Percentiles rank a stretch among this genome's conserved stretches.
phyloP scores from a whole-genome alignment of 495 filamentous ascomycete species.

The Lichina pygmaea region DNA sequence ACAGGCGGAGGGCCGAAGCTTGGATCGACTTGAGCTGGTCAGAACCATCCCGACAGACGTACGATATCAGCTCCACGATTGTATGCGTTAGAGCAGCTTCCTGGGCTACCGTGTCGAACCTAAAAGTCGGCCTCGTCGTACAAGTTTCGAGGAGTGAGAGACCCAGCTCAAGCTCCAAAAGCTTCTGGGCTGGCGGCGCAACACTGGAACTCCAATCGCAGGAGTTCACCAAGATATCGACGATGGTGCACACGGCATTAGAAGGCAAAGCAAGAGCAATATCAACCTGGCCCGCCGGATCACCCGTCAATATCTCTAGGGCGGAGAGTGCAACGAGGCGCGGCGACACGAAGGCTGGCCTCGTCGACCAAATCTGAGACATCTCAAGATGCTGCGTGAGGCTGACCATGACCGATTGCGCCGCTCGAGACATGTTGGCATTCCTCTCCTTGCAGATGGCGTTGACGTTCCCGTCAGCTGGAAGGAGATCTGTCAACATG shows the following conservation, averaged over 20 bases:
- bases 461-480: conserved; percentile 21
- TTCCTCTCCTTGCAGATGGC: conserved; percentile 30
- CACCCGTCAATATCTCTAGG: conserved; percentile 30
- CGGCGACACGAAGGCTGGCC: conserved; percentile 26
- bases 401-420: conserved; percentile 22
- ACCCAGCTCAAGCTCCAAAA: conserved; percentile 14
- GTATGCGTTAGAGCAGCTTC: not conserved
- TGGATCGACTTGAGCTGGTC: not conserved
- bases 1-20: conserved; percentile 28
- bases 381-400: conserved; percentile 22
- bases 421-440: conserved; percentile 39
- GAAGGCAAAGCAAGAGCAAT: conserved; percentile 23
- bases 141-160: conserved; percentile 41
- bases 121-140: conserved; percentile 6
- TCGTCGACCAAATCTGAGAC: conserved; percentile 27
- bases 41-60: not conserved
- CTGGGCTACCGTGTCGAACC: not conserved
- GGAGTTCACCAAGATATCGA: conserved; percentile 8
- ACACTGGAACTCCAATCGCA: not conserved
- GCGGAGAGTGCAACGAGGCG: conserved; percentile 34
- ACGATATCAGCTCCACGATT: not conserved
- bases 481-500: conserved; percentile 26
- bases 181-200: conserved; percentile 3
- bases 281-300: conserved; percentile 20
- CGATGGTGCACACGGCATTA: conserved; percentile 22